These are phyloP conservation scores for Scheffersomyces ergatensis DNA, from an alignment of 805 yeast species.

Conservation along the genomic window DNA sequence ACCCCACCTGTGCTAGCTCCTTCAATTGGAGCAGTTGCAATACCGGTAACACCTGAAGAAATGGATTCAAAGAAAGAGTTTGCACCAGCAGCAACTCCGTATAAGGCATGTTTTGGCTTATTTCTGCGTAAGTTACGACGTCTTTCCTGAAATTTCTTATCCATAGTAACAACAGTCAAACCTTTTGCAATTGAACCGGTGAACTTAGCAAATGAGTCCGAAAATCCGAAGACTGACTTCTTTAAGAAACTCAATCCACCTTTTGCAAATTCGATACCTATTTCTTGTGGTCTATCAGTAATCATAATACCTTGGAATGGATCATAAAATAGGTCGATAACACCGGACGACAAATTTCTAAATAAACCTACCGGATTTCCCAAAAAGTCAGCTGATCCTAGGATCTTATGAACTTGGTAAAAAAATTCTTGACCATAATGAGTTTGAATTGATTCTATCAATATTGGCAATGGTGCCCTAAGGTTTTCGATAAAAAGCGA, in stretches of 20 bases:
- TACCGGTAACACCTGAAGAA: conserved; percentile 83
- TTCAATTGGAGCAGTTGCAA: conserved; percentile 86
- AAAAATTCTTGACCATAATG: conserved; percentile 92
- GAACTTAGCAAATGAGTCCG: conserved; percentile 89
- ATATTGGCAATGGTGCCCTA: conserved; percentile 76
- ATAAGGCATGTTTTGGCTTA: conserved; percentile 78
- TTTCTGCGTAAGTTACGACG: conserved; percentile 78
- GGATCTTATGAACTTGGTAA: conserved; percentile 84
- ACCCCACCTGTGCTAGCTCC: conserved; percentile 92
- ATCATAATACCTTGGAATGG: conserved; percentile 95
- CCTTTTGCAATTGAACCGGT: conserved; percentile 96
- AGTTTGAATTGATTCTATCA: conserved; percentile 66
- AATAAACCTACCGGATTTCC: conserved; percentile 98
- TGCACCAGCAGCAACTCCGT: conserved; percentile 84
- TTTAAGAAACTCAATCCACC: conserved; percentile 94
- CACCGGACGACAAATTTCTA: conserved; percentile 91
- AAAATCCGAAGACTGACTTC: conserved; percentile 90
- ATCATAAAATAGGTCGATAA: conserved; percentile 93
- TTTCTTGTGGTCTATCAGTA: conserved; percentile 93
- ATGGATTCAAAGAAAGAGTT: conserved; percentile 83
- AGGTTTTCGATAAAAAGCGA: conserved; percentile 86
- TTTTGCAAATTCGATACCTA: conserved; percentile 92
- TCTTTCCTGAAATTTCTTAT: conserved; percentile 75
- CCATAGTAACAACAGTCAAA: conserved; percentile 85
- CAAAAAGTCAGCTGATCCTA: conserved; percentile 94